Percentiles rank a stretch among this genome's conserved stretches.
phyloP scores from a whole-genome alignment of 2,329 filamentous ascomycete genomes.

The Colletotrichum nymphaeae region DNA sequence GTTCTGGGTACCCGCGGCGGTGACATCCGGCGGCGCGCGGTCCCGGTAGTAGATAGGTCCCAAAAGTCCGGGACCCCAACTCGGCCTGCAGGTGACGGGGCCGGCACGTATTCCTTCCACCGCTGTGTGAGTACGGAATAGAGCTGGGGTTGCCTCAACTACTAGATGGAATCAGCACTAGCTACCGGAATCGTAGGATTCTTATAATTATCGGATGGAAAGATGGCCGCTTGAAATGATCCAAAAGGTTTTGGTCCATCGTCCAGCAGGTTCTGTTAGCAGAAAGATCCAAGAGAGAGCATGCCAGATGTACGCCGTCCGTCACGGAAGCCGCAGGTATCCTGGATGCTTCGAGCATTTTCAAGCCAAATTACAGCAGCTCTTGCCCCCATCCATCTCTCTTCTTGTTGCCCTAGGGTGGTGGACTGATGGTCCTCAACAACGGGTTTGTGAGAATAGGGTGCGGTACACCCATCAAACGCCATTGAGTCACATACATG shows the following conservation, averaged over 20 bases:
- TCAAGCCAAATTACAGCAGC: too few relatives aligned
- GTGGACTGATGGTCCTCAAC: not conserved
- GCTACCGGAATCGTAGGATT: not conserved
- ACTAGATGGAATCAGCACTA: not conserved
- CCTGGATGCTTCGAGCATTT: too few relatives aligned
- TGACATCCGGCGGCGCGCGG: not conserved
- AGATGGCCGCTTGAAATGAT: too few relatives aligned
- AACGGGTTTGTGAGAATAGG: not conserved
- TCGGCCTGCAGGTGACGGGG: too few relatives aligned
- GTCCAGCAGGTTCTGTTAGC: too few relatives aligned
- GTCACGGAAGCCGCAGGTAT: too few relatives aligned
- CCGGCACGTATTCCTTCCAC: not conserved
- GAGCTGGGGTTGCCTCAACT: not conserved
- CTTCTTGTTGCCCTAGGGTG: not conserved
- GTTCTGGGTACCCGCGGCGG: not conserved
- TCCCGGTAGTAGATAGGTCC: not conserved
- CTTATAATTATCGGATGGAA: not conserved
- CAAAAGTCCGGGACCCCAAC: not conserved
- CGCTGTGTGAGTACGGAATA: not conserved
- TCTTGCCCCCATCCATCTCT: too few relatives aligned
- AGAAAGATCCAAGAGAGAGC: too few relatives aligned
- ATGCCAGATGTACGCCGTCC: too few relatives aligned
- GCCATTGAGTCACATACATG: not conserved
- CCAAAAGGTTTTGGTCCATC: too few relatives aligned
- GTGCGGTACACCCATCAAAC: not conserved